A percentile compares a stretch with the other conserved stretches of the same genome.
Evolutionary conservation across 1,284 basidiomycete species (phyloP).

Genomic region (Irpex rosettiformis): DNA sequence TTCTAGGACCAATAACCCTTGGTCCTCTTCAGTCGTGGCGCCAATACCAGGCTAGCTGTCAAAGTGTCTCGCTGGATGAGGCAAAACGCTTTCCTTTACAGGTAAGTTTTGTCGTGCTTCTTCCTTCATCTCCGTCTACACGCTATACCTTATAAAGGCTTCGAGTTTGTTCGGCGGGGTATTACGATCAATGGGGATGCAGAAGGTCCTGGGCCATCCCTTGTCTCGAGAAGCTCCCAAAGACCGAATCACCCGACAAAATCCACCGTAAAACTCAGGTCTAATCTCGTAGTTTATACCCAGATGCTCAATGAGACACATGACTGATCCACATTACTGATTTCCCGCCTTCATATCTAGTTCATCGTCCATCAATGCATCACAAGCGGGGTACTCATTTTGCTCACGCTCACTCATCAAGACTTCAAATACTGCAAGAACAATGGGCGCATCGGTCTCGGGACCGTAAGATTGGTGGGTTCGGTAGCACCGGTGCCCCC

Average conservation of each 20-base stretch:
- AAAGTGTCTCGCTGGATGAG: too few relatives aligned
- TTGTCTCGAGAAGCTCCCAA: background rate
- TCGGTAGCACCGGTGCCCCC: background rate
- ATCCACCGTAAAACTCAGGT: background rate
- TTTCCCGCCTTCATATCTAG: background rate
- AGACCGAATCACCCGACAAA: background rate
- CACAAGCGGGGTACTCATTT: too few relatives aligned
- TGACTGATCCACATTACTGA: background rate
- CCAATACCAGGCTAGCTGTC: too few relatives aligned
- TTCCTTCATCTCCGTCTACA: background rate
- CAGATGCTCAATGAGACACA: background rate
- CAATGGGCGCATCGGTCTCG: background rate
- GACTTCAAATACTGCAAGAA: background rate
- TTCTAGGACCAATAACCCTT: too few relatives aligned
- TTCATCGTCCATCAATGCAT: background rate
- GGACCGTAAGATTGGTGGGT: background rate
- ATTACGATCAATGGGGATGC: background rate
- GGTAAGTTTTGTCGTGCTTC: background rate
- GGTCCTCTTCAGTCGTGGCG: too few relatives aligned
- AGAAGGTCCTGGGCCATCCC: too few relatives aligned
- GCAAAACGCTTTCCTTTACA: background rate
- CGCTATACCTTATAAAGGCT: background rate
- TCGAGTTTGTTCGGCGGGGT: background rate
- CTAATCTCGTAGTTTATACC: background rate
- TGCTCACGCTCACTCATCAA: background rate